Conservation (phyloP, 1,139 yeast species). For the Blastobotrys arbuscula region DNA sequence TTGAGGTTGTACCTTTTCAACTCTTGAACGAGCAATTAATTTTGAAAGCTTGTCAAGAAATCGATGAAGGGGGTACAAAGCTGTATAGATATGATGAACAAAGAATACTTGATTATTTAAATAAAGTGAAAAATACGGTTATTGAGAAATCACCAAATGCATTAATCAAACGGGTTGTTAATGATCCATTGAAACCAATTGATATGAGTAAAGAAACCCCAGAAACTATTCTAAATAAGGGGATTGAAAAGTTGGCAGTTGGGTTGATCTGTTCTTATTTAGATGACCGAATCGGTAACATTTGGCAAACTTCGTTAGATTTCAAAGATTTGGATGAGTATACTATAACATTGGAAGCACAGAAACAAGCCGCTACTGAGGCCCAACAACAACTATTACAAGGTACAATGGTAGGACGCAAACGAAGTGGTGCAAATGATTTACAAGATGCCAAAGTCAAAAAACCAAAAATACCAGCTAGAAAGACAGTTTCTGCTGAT, state of each 20-base stretch:
- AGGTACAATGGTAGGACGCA: slow-evolving; percentile 1
- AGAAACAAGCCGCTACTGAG: background rate
- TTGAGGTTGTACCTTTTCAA: slow-evolving; percentile 3
- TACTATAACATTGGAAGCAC: background rate
- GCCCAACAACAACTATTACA: slow-evolving; percentile 4
- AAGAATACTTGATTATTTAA: slow-evolving; percentile 21
- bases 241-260: slow-evolving; percentile 26
- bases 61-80: slow-evolving; percentile 17
- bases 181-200: slow-evolving; percentile 6
- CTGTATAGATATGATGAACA: slow-evolving; percentile 20
- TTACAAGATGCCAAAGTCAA: slow-evolving; percentile 6
- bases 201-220: slow-evolving; percentile 24
- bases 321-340: slow-evolving; percentile 20
- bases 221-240: slow-evolving; percentile 22
- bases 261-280: slow-evolving; percentile 31
- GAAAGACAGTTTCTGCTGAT: slow-evolving; percentile 4
- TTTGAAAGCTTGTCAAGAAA: slow-evolving; percentile 14
- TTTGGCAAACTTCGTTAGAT: slow-evolving; percentile 22
- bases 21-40: background rate
- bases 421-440: slow-evolving; percentile 5
- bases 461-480: background rate
- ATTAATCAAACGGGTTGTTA: background rate
- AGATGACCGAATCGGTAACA: slow-evolving; percentile 18
- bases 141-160: slow-evolving; percentile 15
- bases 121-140: slow-evolving; percentile 12